A percentile compares a stretch with the other conserved stretches of the same genome.
phyloP scores from a whole-genome alignment of 2,329 filamentous ascomycete genomes.

The Elsinoe arachidis region DNA sequence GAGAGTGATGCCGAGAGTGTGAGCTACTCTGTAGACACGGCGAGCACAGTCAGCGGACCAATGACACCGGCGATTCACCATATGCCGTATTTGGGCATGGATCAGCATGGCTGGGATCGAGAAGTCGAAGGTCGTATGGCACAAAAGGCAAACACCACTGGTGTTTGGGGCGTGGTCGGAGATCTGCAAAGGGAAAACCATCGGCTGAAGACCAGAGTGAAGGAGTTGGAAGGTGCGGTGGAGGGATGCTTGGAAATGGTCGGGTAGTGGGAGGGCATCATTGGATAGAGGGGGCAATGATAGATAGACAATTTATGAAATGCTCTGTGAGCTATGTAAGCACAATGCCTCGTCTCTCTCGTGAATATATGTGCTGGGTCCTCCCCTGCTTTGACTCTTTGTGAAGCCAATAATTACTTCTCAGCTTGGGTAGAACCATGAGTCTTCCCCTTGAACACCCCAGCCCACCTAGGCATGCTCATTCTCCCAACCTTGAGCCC shows the following conservation, averaged over 20 bases:
- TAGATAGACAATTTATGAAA: constrained; percentile 8
- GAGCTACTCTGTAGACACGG: constrained; percentile 31
- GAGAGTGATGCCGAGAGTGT: constrained; percentile 44
- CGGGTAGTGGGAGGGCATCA: not conserved
- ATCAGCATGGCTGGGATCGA: not conserved
- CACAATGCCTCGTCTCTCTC: not conserved
- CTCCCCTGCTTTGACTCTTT: not conserved
- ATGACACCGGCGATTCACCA: constrained; percentile 27
- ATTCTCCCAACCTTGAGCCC: not conserved
- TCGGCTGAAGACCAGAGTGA: constrained; percentile 43
- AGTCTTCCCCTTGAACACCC: not conserved
- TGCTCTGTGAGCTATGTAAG: not conserved
- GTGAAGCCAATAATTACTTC: not conserved
- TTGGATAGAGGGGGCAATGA: not conserved
- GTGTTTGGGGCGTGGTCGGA: constrained; percentile 46
- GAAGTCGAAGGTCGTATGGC: constrained; percentile 11
- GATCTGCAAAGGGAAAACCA: constrained; percentile 48
- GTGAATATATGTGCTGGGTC: not conserved
- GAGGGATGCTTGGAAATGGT: constrained; percentile 50
- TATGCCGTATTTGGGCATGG: constrained; percentile 28
- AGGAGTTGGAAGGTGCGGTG: constrained; percentile 45
- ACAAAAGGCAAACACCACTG: constrained; percentile 15
- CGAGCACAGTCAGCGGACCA: constrained; percentile 14
- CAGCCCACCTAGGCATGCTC: not conserved
- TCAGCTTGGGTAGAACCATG: not conserved